Base-by-base conservation (phyloP, 352 stramenopile genomes). In the Blastocystis sp. region DNA sequence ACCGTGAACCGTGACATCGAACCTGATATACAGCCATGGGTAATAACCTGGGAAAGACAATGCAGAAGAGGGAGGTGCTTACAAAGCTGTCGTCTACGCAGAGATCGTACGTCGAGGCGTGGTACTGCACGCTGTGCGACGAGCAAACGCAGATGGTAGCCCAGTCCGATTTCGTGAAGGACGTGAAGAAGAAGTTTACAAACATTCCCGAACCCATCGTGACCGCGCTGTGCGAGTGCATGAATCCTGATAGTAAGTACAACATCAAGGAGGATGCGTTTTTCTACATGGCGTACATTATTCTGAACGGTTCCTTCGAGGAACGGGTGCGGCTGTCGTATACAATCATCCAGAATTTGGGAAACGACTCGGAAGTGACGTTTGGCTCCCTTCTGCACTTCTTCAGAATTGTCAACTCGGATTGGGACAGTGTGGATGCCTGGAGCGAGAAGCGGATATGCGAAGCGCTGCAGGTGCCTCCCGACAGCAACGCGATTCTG, bases 221-320 rank as follows among this genome's bases (percentile, higher is more conserved):
- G 7, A 59, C 43, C 38, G 45, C 78, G 45, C 28, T 88, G 4
- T 88, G 65, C 53, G 67, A 88, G 9, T 76, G 64, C 23, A 79
- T 88, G 64, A 56, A 88, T 71, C 64, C 78, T 9, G 67, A 88
- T 88, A 64, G 45, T 4, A 88, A 28, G 61, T 2, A 53, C 4
- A 65, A 61, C 61, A 48, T 88, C 10, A 78, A 21, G 38, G 64
- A 88, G 41, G 78, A 88, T 48, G 45, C 41, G 5, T 88, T 88
- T 78, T 88, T 77, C 61, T 88, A 67, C 43, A 53, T 76, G 45
- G 67, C 67, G 0, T 76, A 79, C 34, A n/a, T 88, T 61, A 64
- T 88, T 66, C 34, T 88, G 9, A 88, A 88, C 48, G 78, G 78
- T 61, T 52, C 28, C 66, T 70, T 76, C 52, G 78, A 88, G 43